phyloP scores from a whole-genome alignment of 2,329 filamentous ascomycete genomes.

The Teratosphaeria nubilosa region DNA sequence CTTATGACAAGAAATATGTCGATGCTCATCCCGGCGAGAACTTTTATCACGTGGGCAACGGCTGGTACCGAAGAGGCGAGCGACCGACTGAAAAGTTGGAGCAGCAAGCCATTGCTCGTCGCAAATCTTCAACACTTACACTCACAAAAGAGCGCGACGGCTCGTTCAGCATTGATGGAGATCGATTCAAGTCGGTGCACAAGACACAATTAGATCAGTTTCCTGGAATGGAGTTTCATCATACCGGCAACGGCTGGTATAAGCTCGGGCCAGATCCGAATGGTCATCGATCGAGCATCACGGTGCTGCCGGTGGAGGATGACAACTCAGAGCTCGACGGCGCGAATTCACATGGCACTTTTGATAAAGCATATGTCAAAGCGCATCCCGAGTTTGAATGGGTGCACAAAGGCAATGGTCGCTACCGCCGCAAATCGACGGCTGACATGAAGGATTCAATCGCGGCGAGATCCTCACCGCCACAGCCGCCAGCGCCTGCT shows the following conservation, averaged over 20 bases:
- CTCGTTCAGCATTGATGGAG: not conserved
- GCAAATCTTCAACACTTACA: not conserved
- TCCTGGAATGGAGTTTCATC: constrained; percentile 12
- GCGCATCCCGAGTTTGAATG: constrained; percentile 21
- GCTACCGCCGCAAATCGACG: constrained; percentile 15
- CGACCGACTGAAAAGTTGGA: not conserved
- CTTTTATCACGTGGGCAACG: constrained; percentile 16
- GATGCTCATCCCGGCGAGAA: constrained; percentile 8
- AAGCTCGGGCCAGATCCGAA: constrained; percentile 8
- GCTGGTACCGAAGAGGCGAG: constrained; percentile 13
- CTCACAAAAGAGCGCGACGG: not conserved
- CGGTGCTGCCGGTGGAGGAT: not conserved
- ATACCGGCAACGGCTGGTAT: constrained; percentile 17
- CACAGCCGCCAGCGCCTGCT: not conserved
- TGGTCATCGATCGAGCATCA: constrained; percentile 3
- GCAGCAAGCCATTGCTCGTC: not conserved
- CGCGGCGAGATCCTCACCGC: constrained; percentile 1
- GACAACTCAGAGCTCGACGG: not conserved
- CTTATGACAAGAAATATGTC: constrained; percentile 10
- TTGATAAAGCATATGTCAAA: constrained; percentile 18
- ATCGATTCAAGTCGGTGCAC: constrained; percentile 5
- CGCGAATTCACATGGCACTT: constrained; percentile 6
- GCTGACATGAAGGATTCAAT: not conserved
- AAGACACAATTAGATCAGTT: constrained; percentile 8
- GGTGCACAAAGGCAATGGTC: constrained; percentile 24